Evolutionary conservation across 352 stramenopile genomes (phyloP), one percentile per base, ranked within the genome.

Genomic region (Thraustochytrium striatum): DNA sequence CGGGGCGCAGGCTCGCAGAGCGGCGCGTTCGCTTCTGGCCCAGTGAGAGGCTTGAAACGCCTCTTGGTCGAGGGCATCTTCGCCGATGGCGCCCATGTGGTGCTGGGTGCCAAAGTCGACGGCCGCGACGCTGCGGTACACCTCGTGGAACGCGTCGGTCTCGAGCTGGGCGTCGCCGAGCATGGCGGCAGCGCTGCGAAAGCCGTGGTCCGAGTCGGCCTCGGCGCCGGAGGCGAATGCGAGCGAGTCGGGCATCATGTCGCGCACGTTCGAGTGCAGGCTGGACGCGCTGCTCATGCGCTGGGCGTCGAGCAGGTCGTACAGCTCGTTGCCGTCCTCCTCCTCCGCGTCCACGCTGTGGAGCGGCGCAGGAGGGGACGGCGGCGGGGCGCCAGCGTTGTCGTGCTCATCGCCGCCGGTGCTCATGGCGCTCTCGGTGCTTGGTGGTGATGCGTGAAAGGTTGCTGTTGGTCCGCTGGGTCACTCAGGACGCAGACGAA

Each of bases 281-380:
- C 28, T 41, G 50, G 65, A 30, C 16, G 39, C 25, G 62, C 62
- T n/a, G 44, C 44, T 62, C 32, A 75, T 75, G 28, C 9, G 19
- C 32, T 75, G 41, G 3, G 50, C 65, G 11, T 75, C 65, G 25
- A 75, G 65, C 5, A 75, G 65, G 2, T 16, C 32, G 65, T 75
- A 75, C 13, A 61, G 44, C 11, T 75, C 65, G 50, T 75, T 70
- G 19, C 30, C 53, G 53, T 70, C 59, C n/a, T 32, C 21, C 21
- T 70, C 36, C 16, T 70, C 33, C 35, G 50, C 59, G 9, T 70
- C 38, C 28, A 32, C 38, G 33, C 16, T 19, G n/a, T 70, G 3
- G 28, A 5, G 39, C 39, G 13, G 5, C 39, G 39, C 39, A 5
- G 39, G 8, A 8, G 33, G 33, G 35, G 30, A 16, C 36, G 8